Percentiles rank a stretch among this genome's conserved stretches.
Evolutionary conservation across 805 yeast species (phyloP).

Genomic region (Metschnikowia henanensis): DNA sequence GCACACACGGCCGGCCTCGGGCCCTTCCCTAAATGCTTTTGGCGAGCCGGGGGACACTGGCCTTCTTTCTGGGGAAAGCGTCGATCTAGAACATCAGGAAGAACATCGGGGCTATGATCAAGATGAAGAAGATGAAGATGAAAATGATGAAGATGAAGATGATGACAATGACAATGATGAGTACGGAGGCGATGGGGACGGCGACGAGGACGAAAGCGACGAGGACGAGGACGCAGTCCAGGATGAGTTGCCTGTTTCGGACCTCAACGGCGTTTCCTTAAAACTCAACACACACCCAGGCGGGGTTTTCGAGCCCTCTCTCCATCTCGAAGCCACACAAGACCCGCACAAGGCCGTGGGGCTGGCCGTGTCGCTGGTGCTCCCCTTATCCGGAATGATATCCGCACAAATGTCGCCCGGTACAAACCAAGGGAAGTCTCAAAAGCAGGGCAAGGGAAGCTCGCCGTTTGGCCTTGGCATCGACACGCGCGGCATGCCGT

Average conservation of each 20-base stretch:
- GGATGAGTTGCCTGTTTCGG: constrained; percentile 3
- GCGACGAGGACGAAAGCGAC: constrained; percentile 13
- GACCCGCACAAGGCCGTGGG: background rate
- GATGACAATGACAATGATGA: too few relatives aligned
- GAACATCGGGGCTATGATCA: too few relatives aligned
- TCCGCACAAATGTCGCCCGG: constrained; percentile 7
- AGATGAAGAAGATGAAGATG: constrained; percentile 12
- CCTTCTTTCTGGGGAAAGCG: background rate
- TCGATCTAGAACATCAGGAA: too few relatives aligned
- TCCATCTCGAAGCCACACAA: background rate
- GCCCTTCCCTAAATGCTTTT: background rate
- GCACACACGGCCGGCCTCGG: background rate
- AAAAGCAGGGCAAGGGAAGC: background rate
- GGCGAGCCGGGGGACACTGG: background rate
- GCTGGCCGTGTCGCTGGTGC: background rate
- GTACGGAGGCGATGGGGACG: constrained; percentile 13
- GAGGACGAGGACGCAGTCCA: constrained; percentile 19
- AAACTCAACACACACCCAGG: constrained; percentile 13
- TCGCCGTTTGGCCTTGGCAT: constrained; percentile 13
- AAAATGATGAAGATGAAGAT: constrained; percentile 9
- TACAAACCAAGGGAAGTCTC: background rate
- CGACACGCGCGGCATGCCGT: background rate
- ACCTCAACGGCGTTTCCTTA: constrained; percentile 11
- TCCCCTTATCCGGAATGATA: background rate
- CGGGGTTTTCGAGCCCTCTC: constrained; percentile 3